Evolutionary conservation across 345 rosid species (phyloP).

Genomic region (Salix arbutifolia): DNA sequence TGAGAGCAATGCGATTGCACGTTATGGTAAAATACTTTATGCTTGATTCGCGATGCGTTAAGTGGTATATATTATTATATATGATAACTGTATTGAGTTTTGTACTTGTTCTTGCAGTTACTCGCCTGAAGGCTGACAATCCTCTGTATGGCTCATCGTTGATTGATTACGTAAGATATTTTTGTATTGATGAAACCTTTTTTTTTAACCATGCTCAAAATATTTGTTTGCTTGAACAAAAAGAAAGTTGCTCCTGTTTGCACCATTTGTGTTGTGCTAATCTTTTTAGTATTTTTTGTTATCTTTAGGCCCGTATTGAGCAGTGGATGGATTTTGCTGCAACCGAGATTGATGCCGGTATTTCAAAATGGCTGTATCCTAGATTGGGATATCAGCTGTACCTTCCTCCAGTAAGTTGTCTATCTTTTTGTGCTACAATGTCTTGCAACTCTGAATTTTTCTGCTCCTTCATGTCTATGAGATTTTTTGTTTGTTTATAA

Average conservation of each 20-base stretch:
- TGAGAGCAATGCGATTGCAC: slow-evolving; percentile 97
- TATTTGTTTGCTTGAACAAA: too few species aligned
- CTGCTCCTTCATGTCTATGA: background rate
- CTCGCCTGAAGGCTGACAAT: slow-evolving; percentile 61
- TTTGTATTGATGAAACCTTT: too few species aligned
- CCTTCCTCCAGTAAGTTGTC: slow-evolving; percentile 72
- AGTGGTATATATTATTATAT: background rate
- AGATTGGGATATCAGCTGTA: slow-evolving; percentile 50
- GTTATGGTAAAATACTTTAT: slow-evolving; percentile 51
- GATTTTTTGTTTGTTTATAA: background rate
- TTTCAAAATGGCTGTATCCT: slow-evolving; percentile 51
- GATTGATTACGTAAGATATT: slow-evolving; percentile 62
- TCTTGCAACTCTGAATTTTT: background rate
- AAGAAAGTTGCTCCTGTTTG: background rate
- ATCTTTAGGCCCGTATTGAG: slow-evolving; percentile 66
- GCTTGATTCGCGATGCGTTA: background rate
- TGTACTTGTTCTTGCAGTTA: slow-evolving; percentile 38
- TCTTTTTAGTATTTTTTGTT: background rate
- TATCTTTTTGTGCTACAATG: background rate
- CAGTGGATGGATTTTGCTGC: slow-evolving; percentile 94
- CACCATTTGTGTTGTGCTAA: background rate
- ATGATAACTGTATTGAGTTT: background rate
- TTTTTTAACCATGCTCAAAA: too few species aligned
- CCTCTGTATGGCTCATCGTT: slow-evolving; percentile 60
- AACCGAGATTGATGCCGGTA: slow-evolving; percentile 68